These are phyloP conservation scores for Candida berthetii DNA, from an alignment of 805 yeast species.

Conservation along the genomic window DNA sequence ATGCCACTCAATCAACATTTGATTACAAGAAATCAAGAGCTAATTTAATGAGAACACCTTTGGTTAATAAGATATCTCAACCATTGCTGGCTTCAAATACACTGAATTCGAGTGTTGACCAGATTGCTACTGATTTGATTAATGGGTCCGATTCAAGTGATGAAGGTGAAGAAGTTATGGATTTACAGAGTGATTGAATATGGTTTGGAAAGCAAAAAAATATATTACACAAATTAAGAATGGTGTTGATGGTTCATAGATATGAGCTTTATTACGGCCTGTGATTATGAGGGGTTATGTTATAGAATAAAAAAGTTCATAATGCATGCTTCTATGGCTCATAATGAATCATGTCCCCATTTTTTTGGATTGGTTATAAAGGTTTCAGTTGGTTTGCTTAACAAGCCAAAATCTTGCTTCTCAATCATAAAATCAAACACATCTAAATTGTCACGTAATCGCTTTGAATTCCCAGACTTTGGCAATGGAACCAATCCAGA, in stretches of 20 bases:
- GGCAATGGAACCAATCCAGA: slow-evolving; percentile 54
- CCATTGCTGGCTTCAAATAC: slow-evolving; percentile 6
- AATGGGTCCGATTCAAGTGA: slow-evolving; percentile 33
- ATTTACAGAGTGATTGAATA: slow-evolving; percentile 45
- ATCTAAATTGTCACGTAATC: slow-evolving; percentile 34
- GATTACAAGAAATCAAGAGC: slow-evolving; percentile 13
- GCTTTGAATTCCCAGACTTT: slow-evolving; percentile 29
- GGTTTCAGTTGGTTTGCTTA: too few relatives aligned
- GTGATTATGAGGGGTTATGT: too few relatives aligned
- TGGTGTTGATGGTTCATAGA: too few relatives aligned
- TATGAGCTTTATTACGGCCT: background rate
- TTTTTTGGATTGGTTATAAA: too few relatives aligned
- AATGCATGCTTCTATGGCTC: too few relatives aligned
- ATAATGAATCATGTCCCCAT: too few relatives aligned
- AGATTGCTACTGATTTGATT: slow-evolving; percentile 18
- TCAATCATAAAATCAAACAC: slow-evolving; percentile 37
- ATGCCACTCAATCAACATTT: slow-evolving; percentile 20
- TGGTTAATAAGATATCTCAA: slow-evolving; percentile 17
- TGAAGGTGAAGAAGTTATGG: slow-evolving; percentile 51
- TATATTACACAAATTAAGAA: too few relatives aligned
- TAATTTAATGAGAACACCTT: slow-evolving; percentile 15
- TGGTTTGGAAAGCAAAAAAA: background rate
- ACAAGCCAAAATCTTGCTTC: too few relatives aligned
- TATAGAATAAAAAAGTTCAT: too few relatives aligned
- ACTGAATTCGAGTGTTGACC: slow-evolving; percentile 14